These are phyloP conservation scores for Clohesyomyces aquaticus DNA, from an alignment of 495 filamentous ascomycete genomes.

Conservation along the genomic window DNA sequence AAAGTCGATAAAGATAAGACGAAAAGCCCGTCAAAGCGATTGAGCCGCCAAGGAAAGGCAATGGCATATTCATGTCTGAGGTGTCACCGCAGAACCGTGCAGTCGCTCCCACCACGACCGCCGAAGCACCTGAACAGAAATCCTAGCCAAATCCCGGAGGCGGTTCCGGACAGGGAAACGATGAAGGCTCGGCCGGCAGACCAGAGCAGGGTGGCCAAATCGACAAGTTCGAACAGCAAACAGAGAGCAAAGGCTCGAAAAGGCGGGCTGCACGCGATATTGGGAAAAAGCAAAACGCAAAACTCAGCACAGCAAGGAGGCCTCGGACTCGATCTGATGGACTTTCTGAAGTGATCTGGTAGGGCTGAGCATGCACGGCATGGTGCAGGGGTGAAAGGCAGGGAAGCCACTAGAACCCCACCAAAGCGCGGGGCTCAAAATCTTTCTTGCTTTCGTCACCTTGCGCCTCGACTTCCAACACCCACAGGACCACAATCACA, in stretches of 20 bases:
- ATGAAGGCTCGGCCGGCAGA: not conserved
- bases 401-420: constrained; percentile 32
- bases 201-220: constrained; percentile 17
- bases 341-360: constrained; percentile 55
- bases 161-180: not conserved
- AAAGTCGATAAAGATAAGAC: constrained; percentile 2
- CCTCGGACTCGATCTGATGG: constrained; percentile 59
- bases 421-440: constrained; percentile 36
- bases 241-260: constrained; percentile 64
- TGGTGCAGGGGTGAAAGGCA: constrained; percentile 17
- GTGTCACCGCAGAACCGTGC: constrained; percentile 35
- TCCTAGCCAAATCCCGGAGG: not conserved
- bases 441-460: constrained; percentile 26
- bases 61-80: constrained; percentile 36
- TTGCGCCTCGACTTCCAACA: not conserved
- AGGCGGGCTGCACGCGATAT: constrained; percentile 60
- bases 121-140: constrained; percentile 17
- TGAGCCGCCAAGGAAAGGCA: constrained; percentile 45
- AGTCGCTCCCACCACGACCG: constrained; percentile 14
- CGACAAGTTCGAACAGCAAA: constrained; percentile 60
- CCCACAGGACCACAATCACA: not conserved
- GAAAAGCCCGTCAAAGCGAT: constrained; percentile 37
- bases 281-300: constrained; percentile 56
- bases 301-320: constrained; percentile 23
- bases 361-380: constrained; percentile 16